Evolutionary conservation across 2,329 filamentous ascomycete species (phyloP), one percentile per base, ranked within the genome.

Genomic region (Penicillium sp.): DNA sequence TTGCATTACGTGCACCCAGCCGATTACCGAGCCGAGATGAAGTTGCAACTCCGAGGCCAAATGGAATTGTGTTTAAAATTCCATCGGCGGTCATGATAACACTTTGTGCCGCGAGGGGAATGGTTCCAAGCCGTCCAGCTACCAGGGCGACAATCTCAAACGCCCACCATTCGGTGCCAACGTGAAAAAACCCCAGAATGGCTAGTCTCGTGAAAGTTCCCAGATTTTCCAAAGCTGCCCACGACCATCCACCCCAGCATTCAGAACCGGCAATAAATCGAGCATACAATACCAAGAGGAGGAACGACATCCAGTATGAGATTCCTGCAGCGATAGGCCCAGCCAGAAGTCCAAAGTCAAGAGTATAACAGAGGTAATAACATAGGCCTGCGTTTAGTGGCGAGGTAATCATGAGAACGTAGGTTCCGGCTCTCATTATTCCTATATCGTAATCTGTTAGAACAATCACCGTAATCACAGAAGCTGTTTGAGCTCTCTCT

Each of bases 131-230:
- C 38, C 89, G 85, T 1, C 92, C 92, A 5, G 92, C 92, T 1
- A 90, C 91, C 0, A 96, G 84, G 1, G 92, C 91, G 1, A 96
- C 91, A 67, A 96, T 94, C 77, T 96, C 92, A 70, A 96, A 96
- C 0, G 92, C 93, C 92, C 92, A 96, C 92, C 92, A 96, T 77
- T 96, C 93, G 0, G 92, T 95, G 3, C 91, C 93, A 5, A 96
- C 91, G 66, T 96, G 92, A 3, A 96, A 79, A 45, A 96, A 83
- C 0, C 92, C 93, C 0, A 96, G 81, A 15, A 90, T 77, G 0
- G 92, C 91, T 3, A 96, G 86, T 10, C 88, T 86, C 1, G 90
- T 84, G 73, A 96, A 96, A 0, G 88, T 87, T 17, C 85, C 79
- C 17, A 91, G 81, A 69, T 93, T 90, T 1, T 84, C 80, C n/a